Base-by-base conservation (phyloP, 306 rosid species). In the Citrullus amarus region DNA sequence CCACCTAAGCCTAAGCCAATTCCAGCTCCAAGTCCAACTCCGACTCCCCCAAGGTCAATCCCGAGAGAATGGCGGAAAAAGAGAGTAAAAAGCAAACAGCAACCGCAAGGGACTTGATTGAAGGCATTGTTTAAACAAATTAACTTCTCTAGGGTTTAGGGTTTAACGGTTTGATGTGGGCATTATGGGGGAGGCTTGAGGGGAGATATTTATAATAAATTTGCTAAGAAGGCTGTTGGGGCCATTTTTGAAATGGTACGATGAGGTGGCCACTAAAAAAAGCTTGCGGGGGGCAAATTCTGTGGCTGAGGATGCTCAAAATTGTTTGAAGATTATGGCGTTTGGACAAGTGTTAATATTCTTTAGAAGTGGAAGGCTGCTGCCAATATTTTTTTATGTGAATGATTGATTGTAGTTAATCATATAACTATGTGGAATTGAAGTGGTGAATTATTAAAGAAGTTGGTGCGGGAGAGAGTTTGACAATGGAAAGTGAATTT, bases 1-100 rank as follows among this genome's bases (percentile, higher is more conserved):
- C 88, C 83, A 6, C 90, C 93, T 87, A 25, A 82, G 75, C 57
- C 93, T 88, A 41, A 80, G 1, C 20, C 93, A 83, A 38, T 51
- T 48, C 77, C 77, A 2, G 87, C 32, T 63, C 95, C 93, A 15
- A 85, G 8, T 34, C 93, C 93, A 70, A 87, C 6, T 62, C 94
- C 92, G 7, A 88, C 3, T 13, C 91, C 90, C 62, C 93, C 97
- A 5, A 92, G 85, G 83, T 87, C 85, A 76, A 90, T 44, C 6
- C 95, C 93, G 2, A 92, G 1, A 63, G 43, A 16, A 82, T 69
- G 5, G 16, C 79, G 1, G 59, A 71, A 20, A 48, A 20, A 14
- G 20, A 28, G 11, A 71, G 77, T 50, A 71, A 5, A 4, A 71
- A 30, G 16, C n/a, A 28, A 12, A 71, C 8, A 48, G 50, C 22